A percentile compares a stretch with the other conserved stretches of the same genome.
Conservation (phyloP, 352 stramenopile species). For the Aphanomyces invadans region DNA sequence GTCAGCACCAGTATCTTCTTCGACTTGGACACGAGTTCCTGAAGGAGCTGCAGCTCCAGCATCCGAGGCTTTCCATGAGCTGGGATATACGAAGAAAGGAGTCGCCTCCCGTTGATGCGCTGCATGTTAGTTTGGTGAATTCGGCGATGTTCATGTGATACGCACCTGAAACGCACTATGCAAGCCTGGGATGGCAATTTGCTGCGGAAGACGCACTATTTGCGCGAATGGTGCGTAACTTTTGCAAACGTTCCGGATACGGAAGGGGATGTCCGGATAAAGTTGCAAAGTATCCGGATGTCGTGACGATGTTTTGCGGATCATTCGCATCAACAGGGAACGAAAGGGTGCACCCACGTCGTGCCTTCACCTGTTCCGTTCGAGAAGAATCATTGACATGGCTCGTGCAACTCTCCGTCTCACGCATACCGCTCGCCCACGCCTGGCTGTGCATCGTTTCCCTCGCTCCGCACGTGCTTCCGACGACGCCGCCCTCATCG, state of each 20-base stretch:
- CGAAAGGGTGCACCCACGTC: too few species aligned
- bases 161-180: too few species aligned
- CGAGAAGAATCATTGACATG: too few species aligned
- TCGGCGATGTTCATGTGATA: background rate
- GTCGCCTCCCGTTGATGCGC: background rate
- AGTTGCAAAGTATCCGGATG: background rate
- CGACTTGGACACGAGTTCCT: slow-evolving; percentile 13
- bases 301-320: too few species aligned
- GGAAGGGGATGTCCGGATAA: background rate
- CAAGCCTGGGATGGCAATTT: too few species aligned
- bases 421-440: background rate
- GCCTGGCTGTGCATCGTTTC: slow-evolving; percentile 5
- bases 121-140: too few species aligned
- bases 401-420: background rate
- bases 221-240: too few species aligned
- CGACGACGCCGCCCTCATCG: background rate
- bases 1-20: slow-evolving; percentile 70
- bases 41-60: slow-evolving; percentile 3
- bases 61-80: background rate
- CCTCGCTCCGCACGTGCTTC: background rate
- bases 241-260: background rate
- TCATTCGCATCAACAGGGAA: too few species aligned
- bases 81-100: background rate
- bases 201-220: too few species aligned
- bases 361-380: too few species aligned